Conservation (phyloP, 371 early-diverging fungal genomes). For the Mortierella sp. region DNA sequence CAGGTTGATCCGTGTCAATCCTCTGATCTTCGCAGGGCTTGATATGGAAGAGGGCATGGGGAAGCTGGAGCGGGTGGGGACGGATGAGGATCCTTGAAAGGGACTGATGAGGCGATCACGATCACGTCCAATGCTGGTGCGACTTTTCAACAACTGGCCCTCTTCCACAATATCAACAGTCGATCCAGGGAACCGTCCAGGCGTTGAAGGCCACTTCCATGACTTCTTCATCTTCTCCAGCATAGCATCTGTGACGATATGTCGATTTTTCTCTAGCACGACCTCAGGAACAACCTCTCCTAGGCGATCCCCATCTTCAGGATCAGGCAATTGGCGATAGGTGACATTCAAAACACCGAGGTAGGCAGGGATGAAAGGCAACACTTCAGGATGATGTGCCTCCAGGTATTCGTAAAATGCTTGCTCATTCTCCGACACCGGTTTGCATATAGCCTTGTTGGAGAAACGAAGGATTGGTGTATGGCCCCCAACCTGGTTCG, state of each 20-base stretch:
- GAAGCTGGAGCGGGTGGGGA: slow-evolving; percentile 42
- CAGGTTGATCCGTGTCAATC: slow-evolving; percentile 56
- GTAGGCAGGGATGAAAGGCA: slow-evolving; percentile 90
- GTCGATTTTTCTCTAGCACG: slow-evolving; percentile 82
- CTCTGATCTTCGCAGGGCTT: slow-evolving; percentile 39
- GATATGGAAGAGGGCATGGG: slow-evolving; percentile 33
- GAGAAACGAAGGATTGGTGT: slow-evolving; percentile 86
- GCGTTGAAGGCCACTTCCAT: slow-evolving; percentile 53
- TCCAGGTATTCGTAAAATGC: slow-evolving; percentile 91
- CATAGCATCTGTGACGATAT: slow-evolving; percentile 78
- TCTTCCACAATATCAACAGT: slow-evolving; percentile 53
- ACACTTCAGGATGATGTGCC: slow-evolving; percentile 78
- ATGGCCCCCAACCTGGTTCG: slow-evolving; percentile 87
- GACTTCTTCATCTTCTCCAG: slow-evolving; percentile 55
- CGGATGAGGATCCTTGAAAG: slow-evolving; percentile 32
- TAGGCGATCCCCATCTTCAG: slow-evolving; percentile 42
- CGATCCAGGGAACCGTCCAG: slow-evolving; percentile 53
- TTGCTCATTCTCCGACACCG: slow-evolving; percentile 84
- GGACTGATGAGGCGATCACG: slow-evolving; percentile 9
- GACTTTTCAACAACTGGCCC: slow-evolving; percentile 34
- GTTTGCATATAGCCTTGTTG: slow-evolving; percentile 89
- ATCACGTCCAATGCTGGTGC: slow-evolving; percentile 10
- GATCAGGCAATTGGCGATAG: slow-evolving; percentile 63
- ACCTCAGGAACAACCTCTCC: slow-evolving; percentile 69
- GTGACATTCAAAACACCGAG: slow-evolving; percentile 94